Percentiles rank a stretch among this genome's conserved stretches.
Conservation (phyloP, 441 rosid species). For the Viola pubescens region DNA sequence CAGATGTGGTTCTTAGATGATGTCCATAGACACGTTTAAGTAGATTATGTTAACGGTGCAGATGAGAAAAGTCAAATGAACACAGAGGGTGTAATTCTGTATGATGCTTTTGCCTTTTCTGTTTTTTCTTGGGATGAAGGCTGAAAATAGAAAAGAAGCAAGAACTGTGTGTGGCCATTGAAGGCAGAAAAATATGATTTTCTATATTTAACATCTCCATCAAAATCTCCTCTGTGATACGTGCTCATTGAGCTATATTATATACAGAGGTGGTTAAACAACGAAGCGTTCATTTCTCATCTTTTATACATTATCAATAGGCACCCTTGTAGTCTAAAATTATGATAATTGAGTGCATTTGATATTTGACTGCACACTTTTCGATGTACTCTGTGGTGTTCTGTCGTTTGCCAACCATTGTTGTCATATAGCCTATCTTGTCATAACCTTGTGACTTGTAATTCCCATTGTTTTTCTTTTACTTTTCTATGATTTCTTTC, state of each 20-base stretch:
- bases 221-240: background rate
- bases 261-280: too few species aligned
- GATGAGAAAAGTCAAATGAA: background rate
- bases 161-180: conserved; percentile 2
- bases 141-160: conserved; percentile 9
- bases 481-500: background rate
- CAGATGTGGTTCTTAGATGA: too few species aligned
- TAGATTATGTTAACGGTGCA: too few species aligned
- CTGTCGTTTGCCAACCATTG: too few species aligned
- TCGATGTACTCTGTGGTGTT: too few species aligned
- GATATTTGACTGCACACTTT: too few species aligned
- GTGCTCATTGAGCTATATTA: background rate
- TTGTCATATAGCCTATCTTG: too few species aligned
- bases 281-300: too few species aligned
- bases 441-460: background rate
- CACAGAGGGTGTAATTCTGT: conserved; percentile 1
- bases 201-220: background rate
- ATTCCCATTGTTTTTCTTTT: background rate
- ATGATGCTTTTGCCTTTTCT: background rate
- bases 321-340: too few species aligned
- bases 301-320: too few species aligned
- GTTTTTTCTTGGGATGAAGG: background rate
- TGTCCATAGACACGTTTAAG: too few species aligned
- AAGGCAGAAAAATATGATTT: conserved; percentile 8
- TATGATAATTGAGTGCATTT: too few species aligned